These are phyloP conservation scores for Boletus sp. DNA, from an alignment of 768 basidiomycete species.

Conservation along the genomic window DNA sequence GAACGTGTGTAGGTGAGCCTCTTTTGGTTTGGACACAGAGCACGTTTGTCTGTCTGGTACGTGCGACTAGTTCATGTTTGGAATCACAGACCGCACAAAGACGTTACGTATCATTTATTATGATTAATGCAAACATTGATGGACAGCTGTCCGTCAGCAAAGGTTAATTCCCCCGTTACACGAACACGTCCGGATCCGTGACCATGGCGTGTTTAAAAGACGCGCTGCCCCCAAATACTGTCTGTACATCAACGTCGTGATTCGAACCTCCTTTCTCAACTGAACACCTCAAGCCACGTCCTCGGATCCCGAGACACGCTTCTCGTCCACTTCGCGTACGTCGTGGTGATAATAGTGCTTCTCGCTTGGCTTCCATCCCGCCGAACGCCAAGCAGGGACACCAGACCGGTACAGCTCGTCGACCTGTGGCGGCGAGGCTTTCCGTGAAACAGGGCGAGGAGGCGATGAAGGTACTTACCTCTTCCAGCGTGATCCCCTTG, in stretches of 20 bases:
- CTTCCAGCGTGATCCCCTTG: slow-evolving; percentile 71
- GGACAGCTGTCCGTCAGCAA: not conserved
- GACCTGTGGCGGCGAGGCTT: slow-evolving; percentile 38
- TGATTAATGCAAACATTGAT: not conserved
- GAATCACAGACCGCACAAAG: not conserved
- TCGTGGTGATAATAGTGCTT: slow-evolving; percentile 35
- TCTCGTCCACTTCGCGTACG: slow-evolving; percentile 16
- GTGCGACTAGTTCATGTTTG: not conserved
- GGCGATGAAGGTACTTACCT: slow-evolving; percentile 19
- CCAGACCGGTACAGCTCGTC: slow-evolving; percentile 73
- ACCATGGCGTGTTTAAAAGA: too few relatives aligned
- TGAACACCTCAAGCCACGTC: slow-evolving; percentile 2
- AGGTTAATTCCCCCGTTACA: not conserved
- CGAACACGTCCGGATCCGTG: too few relatives aligned
- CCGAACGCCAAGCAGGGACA: slow-evolving; percentile 63
- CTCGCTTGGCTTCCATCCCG: slow-evolving; percentile 51
- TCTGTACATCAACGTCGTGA: not conserved
- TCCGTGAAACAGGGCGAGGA: not conserved
- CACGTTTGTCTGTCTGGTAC: not conserved
- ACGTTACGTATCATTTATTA: not conserved
- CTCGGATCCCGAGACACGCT: slow-evolving; percentile 21
- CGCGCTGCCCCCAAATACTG: too few relatives aligned
- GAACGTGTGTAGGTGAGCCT: not conserved
- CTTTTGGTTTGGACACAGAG: not conserved
- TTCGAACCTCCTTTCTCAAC: not conserved